phyloP scores from a whole-genome alignment of 2,329 filamentous ascomycete genomes.

The Neofusicoccum sp. region DNA sequence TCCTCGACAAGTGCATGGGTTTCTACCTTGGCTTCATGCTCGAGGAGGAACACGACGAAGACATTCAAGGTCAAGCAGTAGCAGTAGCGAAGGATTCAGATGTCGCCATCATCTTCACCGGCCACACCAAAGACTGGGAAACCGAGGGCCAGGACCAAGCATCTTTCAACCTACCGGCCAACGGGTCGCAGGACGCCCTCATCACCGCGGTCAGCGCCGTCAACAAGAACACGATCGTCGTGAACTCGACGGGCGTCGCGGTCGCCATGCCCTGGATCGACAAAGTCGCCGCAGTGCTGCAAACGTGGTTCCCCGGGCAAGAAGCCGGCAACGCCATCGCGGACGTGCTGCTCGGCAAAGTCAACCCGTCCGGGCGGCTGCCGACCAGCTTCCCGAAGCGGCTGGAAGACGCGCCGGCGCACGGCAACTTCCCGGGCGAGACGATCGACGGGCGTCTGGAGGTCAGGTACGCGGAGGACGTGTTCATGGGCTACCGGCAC shows the following conservation, averaged over 20 bases:
- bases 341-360: conserved; percentile 64
- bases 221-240: conserved; percentile 69
- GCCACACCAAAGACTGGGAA: conserved; percentile 77
- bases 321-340: conserved; percentile 65
- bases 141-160: conserved; percentile 69
- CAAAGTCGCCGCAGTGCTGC: conserved; percentile 66
- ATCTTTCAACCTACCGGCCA: conserved; percentile 60
- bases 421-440: conserved; percentile 65
- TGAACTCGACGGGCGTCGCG: conserved; percentile 76
- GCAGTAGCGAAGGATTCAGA: conserved; percentile 69
- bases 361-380: conserved; percentile 74
- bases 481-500: conserved; percentile 75
- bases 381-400: conserved; percentile 68
- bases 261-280: conserved; percentile 72
- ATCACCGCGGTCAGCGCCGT: conserved; percentile 65
- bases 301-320: conserved; percentile 83
- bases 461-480: conserved; percentile 70
- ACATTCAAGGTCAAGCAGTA: conserved; percentile 59
- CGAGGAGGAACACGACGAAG: conserved; percentile 67
- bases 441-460: conserved; percentile 63
- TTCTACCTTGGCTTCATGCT: conserved; percentile 66
- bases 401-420: conserved; percentile 68
- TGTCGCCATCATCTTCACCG: conserved; percentile 76
- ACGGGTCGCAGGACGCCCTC: conserved; percentile 63
- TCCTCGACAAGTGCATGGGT: conserved; percentile 64